A percentile compares a stretch with the other conserved stretches of the same genome.
Evolutionary conservation across 176 grass and related monocot species (phyloP).

Genomic region (Aegilops tauschii): DNA sequence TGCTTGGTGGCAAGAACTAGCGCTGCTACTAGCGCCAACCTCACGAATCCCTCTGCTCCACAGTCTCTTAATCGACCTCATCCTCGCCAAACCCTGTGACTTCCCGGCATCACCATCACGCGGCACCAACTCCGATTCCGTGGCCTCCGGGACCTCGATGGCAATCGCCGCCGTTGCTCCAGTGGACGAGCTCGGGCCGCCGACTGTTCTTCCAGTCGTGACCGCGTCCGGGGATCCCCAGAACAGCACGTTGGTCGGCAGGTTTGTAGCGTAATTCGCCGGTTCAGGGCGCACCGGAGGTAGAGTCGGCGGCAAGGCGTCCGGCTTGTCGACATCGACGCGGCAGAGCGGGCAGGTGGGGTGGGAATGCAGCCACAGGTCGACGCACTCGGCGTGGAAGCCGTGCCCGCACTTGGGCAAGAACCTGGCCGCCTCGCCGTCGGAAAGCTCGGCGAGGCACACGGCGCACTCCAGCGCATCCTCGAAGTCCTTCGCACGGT

Average conservation of each 20-base stretch:
- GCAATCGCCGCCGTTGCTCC: conserved; percentile 27
- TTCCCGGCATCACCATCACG: background rate
- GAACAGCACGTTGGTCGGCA: conserved; percentile 68
- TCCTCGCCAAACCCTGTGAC: conserved; percentile 4
- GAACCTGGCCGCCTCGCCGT: conserved; percentile 52
- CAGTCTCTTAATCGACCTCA: conserved; percentile 29
- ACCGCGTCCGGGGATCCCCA: conserved; percentile 34
- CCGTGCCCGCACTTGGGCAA: conserved; percentile 54
- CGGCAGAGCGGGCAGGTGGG: conserved; percentile 75
- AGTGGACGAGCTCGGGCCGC: conserved; percentile 9
- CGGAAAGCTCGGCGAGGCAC: conserved; percentile 63
- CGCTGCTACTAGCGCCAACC: conserved; percentile 30
- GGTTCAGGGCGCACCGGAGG: conserved; percentile 55
- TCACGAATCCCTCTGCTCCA: conserved; percentile 34
- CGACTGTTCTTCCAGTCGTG: background rate
- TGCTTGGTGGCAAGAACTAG: conserved; percentile 33
- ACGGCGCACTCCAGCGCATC: conserved; percentile 59
- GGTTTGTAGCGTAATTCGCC: conserved; percentile 40
- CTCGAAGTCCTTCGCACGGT: conserved; percentile 36
- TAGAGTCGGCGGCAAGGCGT: conserved; percentile 28
- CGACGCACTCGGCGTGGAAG: conserved; percentile 73
- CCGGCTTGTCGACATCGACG: conserved; percentile 44
- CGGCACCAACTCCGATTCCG: conserved; percentile 27
- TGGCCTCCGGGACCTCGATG: conserved; percentile 53
- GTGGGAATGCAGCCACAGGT: conserved; percentile 63